Percentiles rank a stretch among this genome's conserved stretches.
These are phyloP conservation scores for Takashimella tepidaria DNA, from an alignment of 1,284 basidiomycete species.

Conservation along the genomic window DNA sequence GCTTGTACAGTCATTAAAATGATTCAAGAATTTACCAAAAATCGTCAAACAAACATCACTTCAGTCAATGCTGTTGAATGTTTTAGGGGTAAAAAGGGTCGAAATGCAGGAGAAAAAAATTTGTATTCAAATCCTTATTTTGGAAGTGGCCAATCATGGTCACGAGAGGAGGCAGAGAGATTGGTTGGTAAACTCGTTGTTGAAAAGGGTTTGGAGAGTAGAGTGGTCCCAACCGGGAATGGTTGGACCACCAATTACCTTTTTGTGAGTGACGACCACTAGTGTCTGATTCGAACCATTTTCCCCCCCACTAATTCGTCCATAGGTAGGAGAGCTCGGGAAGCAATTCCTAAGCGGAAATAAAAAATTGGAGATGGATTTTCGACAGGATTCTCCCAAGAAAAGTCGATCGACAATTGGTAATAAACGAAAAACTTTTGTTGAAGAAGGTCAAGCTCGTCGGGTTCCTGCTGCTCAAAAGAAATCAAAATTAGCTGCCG, in stretches of 20 bases:
- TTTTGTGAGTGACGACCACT: constrained; percentile 35
- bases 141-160: constrained; percentile 39
- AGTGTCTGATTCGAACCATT: no score
- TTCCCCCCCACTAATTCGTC: no score
- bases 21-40: constrained; percentile 23
- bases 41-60: constrained; percentile 31
- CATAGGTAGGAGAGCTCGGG: constrained; percentile 30
- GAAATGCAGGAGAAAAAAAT: constrained; percentile 26
- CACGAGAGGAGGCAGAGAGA: constrained; percentile 36
- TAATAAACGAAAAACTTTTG: no score
- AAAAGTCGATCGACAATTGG: constrained; percentile 10
- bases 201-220: constrained; percentile 38
- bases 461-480: constrained; percentile 22
- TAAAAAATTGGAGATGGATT: constrained; percentile 31
- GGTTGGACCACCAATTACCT: constrained; percentile 46
- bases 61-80: constrained; percentile 38
- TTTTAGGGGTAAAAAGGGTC: constrained; percentile 38
- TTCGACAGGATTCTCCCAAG: constrained; percentile 22
- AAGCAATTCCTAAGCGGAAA: constrained; percentile 23
- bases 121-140: constrained; percentile 32
- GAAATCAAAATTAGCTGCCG: constrained; percentile 3
- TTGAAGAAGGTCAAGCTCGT: constrained; percentile 10
- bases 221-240: constrained; percentile 27
- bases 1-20: constrained; percentile 35
- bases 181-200: constrained; percentile 42